These are phyloP conservation scores for Skeletonema tropicum DNA, from an alignment of 108 stramenopile genomes.

Conservation along the genomic window DNA sequence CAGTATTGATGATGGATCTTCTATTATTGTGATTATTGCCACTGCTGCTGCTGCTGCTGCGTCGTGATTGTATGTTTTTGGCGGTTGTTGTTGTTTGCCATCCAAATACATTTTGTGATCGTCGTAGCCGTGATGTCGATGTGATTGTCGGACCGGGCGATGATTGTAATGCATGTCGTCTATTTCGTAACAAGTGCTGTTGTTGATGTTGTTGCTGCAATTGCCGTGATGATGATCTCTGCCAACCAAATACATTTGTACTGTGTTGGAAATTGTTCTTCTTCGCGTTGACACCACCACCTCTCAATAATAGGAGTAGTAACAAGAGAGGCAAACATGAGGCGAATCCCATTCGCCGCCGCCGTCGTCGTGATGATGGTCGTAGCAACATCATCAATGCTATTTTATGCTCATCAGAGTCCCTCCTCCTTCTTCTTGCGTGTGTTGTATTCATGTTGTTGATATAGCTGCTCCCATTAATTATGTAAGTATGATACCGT, in stretches of 20 bases:
- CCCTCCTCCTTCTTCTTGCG: background rate
- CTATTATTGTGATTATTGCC: background rate
- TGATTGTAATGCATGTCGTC: background rate
- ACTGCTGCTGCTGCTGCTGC: background rate
- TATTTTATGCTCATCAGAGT: background rate
- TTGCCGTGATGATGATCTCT: background rate
- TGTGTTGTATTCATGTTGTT: background rate
- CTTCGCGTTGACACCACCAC: background rate
- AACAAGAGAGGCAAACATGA: background rate
- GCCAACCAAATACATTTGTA: conserved; percentile 34
- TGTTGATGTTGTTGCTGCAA: background rate
- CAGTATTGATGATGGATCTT: background rate
- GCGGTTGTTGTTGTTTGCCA: conserved; percentile 11
- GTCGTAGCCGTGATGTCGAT: background rate
- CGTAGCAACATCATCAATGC: background rate
- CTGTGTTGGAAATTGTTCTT: background rate
- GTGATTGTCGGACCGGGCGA: background rate
- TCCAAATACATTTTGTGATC: conserved; percentile 26
- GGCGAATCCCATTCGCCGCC: background rate
- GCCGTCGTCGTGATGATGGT: background rate
- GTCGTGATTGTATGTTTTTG: background rate
- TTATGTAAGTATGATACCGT: too few relatives aligned
- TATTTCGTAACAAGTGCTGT: background rate
- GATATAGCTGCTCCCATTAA: background rate
- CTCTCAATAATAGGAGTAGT: background rate